A percentile compares a stretch with the other conserved stretches of the same genome.
These are phyloP conservation scores for Drosera capensis DNA, from an alignment of 148 eudicot species.

Conservation along the genomic window DNA sequence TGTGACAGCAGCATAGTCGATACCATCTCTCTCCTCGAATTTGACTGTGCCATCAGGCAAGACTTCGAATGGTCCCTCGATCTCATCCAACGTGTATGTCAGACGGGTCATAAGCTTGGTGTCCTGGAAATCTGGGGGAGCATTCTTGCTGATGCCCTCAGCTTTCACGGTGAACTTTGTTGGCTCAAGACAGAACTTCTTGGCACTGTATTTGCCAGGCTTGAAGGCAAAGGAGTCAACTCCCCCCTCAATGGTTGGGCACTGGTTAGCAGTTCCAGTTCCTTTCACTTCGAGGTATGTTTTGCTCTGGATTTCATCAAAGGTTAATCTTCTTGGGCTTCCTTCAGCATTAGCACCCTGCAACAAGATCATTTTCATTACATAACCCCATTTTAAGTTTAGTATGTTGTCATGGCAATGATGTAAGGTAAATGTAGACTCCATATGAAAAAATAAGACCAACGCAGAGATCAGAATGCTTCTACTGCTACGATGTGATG, in stretches of 20 bases:
- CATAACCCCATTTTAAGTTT: not conserved
- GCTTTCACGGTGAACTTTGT: constrained; percentile 90
- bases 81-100: constrained; percentile 95
- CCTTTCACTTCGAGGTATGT: constrained; percentile 95
- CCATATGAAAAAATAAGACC: too few species aligned
- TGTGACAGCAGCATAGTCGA: constrained; percentile 95
- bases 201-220: constrained; percentile 82
- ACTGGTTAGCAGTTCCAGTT: constrained; percentile 96
- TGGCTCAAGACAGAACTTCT: constrained; percentile 92
- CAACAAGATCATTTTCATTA: not conserved
- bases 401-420: not conserved
- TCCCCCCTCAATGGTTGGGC: constrained; percentile 77
- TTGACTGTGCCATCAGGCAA: constrained; percentile 60
- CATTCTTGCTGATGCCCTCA: constrained; percentile 66
- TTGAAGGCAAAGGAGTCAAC: constrained; percentile 60
- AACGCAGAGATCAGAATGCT: too few species aligned
- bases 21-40: constrained; percentile 95
- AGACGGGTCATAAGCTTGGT: constrained; percentile 98
- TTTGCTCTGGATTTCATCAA: constrained; percentile 89
- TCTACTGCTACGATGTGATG: too few species aligned
- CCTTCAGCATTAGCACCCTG: constrained; percentile 97
- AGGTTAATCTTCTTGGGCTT: constrained; percentile 66
- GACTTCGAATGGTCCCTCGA: constrained; percentile 92
- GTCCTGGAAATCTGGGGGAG: constrained; percentile 78
- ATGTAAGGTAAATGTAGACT: too few species aligned